Evolutionary conservation across 768 basidiomycete genomes (phyloP).

Genomic region (Tricholoma flavovirens): DNA sequence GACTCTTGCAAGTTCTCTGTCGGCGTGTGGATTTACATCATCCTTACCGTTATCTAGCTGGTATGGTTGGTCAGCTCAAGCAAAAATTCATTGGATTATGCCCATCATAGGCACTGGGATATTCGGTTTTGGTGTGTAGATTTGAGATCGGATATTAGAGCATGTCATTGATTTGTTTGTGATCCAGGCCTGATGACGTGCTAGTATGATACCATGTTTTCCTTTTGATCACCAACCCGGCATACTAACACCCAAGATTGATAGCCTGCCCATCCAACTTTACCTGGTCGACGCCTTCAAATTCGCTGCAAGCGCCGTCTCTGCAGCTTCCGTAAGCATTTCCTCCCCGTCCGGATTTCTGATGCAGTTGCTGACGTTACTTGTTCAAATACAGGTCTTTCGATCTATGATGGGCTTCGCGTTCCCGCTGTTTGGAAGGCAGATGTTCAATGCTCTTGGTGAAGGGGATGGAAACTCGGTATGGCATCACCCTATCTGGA

Average conservation of each 20-base stretch:
- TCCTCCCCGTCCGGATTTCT: not conserved
- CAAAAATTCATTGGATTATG: constrained; percentile 68
- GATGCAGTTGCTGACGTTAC: not conserved
- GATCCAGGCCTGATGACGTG: constrained; percentile 46
- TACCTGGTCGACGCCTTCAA: constrained; percentile 70
- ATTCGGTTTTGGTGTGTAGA: constrained; percentile 46
- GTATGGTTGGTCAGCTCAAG: constrained; percentile 82
- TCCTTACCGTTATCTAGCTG: constrained; percentile 32
- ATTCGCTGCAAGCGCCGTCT: constrained; percentile 64
- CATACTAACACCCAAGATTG: not conserved
- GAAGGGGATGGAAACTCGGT: constrained; percentile 69
- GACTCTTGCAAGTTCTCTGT: constrained; percentile 53
- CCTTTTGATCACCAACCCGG: not conserved
- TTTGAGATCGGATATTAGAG: not conserved
- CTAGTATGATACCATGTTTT: constrained; percentile 40
- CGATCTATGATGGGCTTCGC: constrained; percentile 42
- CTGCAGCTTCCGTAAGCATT: constrained; percentile 45
- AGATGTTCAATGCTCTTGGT: constrained; percentile 59
- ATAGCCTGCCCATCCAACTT: constrained; percentile 60
- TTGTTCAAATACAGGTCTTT: constrained; percentile 26
- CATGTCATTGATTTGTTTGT: not conserved
- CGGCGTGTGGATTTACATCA: constrained; percentile 6
- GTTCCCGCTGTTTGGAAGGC: constrained; percentile 46
- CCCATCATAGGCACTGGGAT: constrained; percentile 61
- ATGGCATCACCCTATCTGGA: constrained; percentile 8